These are phyloP conservation scores for Chalciporus pseudorubinellus DNA, from an alignment of 768 basidiomycete genomes.

Conservation along the genomic window DNA sequence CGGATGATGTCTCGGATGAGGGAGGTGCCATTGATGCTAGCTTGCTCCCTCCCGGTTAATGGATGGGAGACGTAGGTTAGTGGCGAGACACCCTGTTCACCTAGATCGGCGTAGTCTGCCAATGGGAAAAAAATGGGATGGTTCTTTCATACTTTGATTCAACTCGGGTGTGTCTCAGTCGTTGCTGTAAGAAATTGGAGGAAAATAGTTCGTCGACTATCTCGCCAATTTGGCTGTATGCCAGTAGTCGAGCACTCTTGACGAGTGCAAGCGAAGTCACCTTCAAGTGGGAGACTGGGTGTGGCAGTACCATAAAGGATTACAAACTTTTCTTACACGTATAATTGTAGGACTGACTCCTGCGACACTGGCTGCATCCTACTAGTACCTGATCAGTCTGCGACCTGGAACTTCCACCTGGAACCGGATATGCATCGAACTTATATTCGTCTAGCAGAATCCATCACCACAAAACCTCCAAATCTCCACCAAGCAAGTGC, in stretches of 20 bases:
- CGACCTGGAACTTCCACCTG: background rate
- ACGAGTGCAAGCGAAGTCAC: too few relatives aligned
- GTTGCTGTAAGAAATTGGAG: too few relatives aligned
- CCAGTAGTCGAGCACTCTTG: too few relatives aligned
- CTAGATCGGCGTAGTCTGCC: background rate
- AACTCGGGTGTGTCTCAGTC: background rate
- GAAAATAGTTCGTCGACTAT: too few relatives aligned
- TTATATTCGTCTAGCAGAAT: slow-evolving; percentile 30
- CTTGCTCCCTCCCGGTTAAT: slow-evolving; percentile 89
- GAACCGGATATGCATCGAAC: slow-evolving; percentile 18
- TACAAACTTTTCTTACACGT: too few relatives aligned
- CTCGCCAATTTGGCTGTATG: too few relatives aligned
- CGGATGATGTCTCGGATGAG: slow-evolving; percentile 50
- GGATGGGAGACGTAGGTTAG: background rate
- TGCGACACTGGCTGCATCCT: background rate
- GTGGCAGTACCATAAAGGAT: too few relatives aligned
- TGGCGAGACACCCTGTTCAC: background rate
- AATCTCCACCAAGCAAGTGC: slow-evolving; percentile 62
- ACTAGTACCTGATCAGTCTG: background rate
- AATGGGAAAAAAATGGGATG: background rate
- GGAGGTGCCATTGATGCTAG: slow-evolving; percentile 78
- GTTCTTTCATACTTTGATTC: background rate
- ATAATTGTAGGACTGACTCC: too few relatives aligned
- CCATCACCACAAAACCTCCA: slow-evolving; percentile 54
- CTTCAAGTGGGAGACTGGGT: too few relatives aligned